Conservation (phyloP, 192 early-diverging fungal genomes). For the Backusella tarrabulga region DNA sequence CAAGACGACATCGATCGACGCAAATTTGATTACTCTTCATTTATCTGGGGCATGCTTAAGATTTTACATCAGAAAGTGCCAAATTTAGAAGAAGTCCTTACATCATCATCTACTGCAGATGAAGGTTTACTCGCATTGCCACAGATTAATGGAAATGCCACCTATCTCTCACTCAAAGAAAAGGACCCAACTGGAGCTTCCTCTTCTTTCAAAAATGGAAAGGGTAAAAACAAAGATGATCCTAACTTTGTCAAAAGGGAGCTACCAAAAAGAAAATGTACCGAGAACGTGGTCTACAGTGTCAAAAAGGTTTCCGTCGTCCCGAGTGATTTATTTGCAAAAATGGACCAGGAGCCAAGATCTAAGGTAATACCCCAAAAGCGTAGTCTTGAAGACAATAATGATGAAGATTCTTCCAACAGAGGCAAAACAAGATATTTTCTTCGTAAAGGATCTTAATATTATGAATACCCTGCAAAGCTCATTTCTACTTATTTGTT, state of each 20-base stretch:
- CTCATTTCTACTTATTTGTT: neutral
- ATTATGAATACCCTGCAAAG: neutral
- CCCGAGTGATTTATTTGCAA: neutral
- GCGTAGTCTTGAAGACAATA: neutral
- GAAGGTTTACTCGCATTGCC: neutral
- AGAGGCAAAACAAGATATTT: neutral
- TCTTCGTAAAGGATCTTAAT: neutral
- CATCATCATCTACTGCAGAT: neutral
- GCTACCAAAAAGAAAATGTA: neutral
- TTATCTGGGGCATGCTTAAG: neutral
- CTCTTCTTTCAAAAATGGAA: neutral
- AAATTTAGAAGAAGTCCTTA: neutral
- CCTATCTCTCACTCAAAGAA: neutral
- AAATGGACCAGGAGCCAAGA: neutral
- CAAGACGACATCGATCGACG: neutral
- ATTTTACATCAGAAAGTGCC: neutral
- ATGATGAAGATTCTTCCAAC: neutral
- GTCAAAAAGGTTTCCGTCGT: neutral
- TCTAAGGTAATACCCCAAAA: neutral
- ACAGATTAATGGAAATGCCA: neutral
- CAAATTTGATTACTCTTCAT: neutral
- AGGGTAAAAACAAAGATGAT: neutral
- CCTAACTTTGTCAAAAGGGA: neutral
- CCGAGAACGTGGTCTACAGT: neutral
- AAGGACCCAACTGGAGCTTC: neutral